Evolutionary conservation across 345 rosid genomes (phyloP).

Genomic region (Excoecaria agallocha): DNA sequence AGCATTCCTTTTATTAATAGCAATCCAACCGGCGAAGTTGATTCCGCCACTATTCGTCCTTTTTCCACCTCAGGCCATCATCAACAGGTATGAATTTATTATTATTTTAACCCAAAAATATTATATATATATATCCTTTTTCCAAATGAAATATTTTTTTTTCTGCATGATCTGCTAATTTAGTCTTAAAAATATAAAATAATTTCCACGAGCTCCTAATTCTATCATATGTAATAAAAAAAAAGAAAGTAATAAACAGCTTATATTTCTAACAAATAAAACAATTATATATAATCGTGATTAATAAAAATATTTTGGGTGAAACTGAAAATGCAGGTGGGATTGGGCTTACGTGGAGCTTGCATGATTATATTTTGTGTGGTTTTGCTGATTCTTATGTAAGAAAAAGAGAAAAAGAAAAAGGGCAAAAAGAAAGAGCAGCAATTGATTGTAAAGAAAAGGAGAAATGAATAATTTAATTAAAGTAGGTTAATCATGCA

Average conservation of each 20-base stretch:
- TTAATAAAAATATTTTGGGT: neutral
- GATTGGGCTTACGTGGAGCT: slow-evolving; percentile 34
- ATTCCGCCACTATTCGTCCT: slow-evolving; percentile 80
- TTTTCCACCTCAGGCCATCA: slow-evolving; percentile 49
- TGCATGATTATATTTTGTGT: slow-evolving; percentile 27
- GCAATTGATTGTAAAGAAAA: slow-evolving; percentile 12
- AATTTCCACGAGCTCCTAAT: no score
- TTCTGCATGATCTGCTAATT: no score
- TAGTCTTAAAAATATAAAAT: no score
- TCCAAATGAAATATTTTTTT: no score
- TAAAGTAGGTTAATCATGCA: no score
- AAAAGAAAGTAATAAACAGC: no score
- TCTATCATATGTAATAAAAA: no score
- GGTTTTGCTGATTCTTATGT: slow-evolving; percentile 28
- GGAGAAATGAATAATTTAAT: neutral
- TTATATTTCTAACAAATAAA: no score
- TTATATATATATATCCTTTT: no score
- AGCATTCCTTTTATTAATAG: slow-evolving; percentile 84
- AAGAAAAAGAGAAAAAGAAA: neutral
- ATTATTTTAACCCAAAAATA: neutral
- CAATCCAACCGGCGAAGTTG: slow-evolving; percentile 95
- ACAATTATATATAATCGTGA: no score
- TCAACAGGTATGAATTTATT: slow-evolving; percentile 32
- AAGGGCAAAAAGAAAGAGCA: neutral
- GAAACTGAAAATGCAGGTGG: slow-evolving; percentile 47